Conservation (phyloP, 768 basidiomycete genomes). For the Termitomyces titanicus region DNA sequence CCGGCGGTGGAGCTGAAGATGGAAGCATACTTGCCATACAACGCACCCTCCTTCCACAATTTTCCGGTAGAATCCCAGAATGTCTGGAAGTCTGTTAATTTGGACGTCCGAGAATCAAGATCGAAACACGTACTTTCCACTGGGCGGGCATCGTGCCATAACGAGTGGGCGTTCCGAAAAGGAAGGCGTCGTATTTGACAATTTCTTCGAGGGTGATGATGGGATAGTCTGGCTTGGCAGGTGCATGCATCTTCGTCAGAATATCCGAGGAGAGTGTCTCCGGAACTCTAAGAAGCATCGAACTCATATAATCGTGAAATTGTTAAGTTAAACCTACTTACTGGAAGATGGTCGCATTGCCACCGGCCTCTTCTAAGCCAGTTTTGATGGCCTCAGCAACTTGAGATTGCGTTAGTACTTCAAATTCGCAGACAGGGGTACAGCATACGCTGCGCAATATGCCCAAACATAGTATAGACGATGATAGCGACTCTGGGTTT, state of each 20-base stretch:
- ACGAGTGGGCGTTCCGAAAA: conserved; percentile 78
- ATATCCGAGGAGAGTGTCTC: conserved; percentile 77
- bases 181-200: conserved; percentile 59
- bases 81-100: conserved; percentile 33
- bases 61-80: conserved; percentile 81
- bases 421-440: background rate
- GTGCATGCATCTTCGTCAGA: conserved; percentile 65
- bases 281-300: conserved; percentile 44
- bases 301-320: background rate
- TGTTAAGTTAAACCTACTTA: conserved; percentile 29
- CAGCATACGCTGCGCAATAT: conserved; percentile 59
- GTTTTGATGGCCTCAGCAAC: conserved; percentile 56
- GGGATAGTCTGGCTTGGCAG: conserved; percentile 70
- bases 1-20: conserved; percentile 70
- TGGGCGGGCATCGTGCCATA: conserved; percentile 83
- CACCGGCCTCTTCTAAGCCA: conserved; percentile 47
- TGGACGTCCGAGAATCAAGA: background rate
- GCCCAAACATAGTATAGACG: conserved; percentile 74
- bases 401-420: conserved; percentile 19
- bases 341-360: conserved; percentile 52
- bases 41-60: conserved; percentile 56
- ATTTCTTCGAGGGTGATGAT: conserved; percentile 55
- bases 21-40: conserved; percentile 74
- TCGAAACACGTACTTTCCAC: conserved; percentile 51
- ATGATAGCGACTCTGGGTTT: conserved; percentile 61